These are phyloP conservation scores for Geotrichum australiense DNA, from an alignment of 1,139 yeast species.

Conservation along the genomic window DNA sequence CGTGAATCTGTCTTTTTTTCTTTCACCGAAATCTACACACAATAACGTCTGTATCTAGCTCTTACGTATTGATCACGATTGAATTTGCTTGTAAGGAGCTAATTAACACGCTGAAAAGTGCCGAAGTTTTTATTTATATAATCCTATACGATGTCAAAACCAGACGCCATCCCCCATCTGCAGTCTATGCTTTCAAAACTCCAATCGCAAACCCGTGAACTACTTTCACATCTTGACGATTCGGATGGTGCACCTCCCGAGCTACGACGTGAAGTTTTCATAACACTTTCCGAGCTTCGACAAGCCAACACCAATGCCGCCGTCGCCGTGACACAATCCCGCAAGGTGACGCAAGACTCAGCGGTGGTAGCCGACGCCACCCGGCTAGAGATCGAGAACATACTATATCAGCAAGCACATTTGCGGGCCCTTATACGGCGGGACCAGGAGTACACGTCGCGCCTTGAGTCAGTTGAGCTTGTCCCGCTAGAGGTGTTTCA, in stretches of 20 bases:
- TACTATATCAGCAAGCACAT: conserved; percentile 32
- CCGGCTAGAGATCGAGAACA: conserved; percentile 31
- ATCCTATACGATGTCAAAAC: too few relatives aligned
- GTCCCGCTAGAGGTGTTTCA: conserved; percentile 29
- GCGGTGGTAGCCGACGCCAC: conserved; percentile 28
- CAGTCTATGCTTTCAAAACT: too few relatives aligned
- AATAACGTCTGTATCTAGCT: too few relatives aligned
- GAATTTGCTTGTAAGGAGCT: too few relatives aligned
- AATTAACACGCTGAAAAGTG: too few relatives aligned
- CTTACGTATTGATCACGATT: too few relatives aligned
- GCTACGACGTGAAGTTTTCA: conserved; percentile 23
- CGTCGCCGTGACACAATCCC: conserved; percentile 21
- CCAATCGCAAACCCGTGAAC: too few relatives aligned
- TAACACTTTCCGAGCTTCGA: conserved; percentile 25
- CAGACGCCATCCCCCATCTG: too few relatives aligned
- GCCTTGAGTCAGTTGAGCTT: conserved; percentile 28
- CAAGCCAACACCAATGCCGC: conserved; percentile 27
- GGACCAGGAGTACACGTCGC: conserved; percentile 28
- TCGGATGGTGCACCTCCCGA: conserved; percentile 3
- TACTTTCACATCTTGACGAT: too few relatives aligned
- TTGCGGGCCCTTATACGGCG: conserved; percentile 29
- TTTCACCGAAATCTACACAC: too few relatives aligned
- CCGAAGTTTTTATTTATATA: too few relatives aligned
- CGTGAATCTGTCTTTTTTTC: too few relatives aligned
- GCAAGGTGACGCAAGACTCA: conserved; percentile 23